Conservation (phyloP, 2,329 filamentous ascomycete species). For the Xylaria sp. region DNA sequence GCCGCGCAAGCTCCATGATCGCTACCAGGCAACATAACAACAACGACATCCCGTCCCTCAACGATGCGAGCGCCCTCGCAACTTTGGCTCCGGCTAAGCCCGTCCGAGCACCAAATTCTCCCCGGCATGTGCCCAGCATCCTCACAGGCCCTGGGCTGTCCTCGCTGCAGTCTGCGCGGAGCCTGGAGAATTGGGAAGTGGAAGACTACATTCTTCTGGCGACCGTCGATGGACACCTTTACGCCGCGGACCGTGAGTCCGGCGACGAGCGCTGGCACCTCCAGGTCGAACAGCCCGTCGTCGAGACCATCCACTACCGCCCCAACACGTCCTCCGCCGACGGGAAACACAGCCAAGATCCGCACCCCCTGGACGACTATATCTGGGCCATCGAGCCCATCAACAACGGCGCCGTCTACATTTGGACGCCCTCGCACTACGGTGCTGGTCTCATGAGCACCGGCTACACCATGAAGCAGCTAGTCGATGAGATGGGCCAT, state of each 20-base stretch:
- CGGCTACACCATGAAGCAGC: slow-evolving; percentile 81
- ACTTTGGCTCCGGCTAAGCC: slow-evolving; percentile 96
- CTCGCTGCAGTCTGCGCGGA: slow-evolving; percentile 94
- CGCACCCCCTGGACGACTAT: slow-evolving; percentile 80
- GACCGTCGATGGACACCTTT: slow-evolving; percentile 98
- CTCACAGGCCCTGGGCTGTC: slow-evolving; percentile 70
- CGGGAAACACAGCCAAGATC: slow-evolving; percentile 60
- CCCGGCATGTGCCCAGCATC: slow-evolving; percentile 70
- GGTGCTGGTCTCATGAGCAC: slow-evolving; percentile 71
- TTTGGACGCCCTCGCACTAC: slow-evolving; percentile 77
- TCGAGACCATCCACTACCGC: slow-evolving; percentile 86
- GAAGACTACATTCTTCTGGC: slow-evolving; percentile 99
- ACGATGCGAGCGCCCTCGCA: slow-evolving; percentile 94
- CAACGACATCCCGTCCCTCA: slow-evolving; percentile 49
- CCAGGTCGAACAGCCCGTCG: slow-evolving; percentile 85
- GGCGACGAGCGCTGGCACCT: slow-evolving; percentile 88
- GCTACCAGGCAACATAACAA: slow-evolving; percentile 35
- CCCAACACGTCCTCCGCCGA: slow-evolving; percentile 70
- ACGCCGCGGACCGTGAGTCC: slow-evolving; percentile 88
- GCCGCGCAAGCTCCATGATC: slow-evolving; percentile 41
- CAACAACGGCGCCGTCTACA: slow-evolving; percentile 85
- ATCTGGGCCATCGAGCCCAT: slow-evolving; percentile 96
- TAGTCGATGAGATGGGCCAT: slow-evolving; percentile 85
- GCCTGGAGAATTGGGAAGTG: slow-evolving; percentile 98
- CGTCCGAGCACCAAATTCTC: slow-evolving; percentile 92